phyloP scores from a whole-genome alignment of 192 early-diverging fungal genomes.

The Phlyctochytrium bullatum region DNA sequence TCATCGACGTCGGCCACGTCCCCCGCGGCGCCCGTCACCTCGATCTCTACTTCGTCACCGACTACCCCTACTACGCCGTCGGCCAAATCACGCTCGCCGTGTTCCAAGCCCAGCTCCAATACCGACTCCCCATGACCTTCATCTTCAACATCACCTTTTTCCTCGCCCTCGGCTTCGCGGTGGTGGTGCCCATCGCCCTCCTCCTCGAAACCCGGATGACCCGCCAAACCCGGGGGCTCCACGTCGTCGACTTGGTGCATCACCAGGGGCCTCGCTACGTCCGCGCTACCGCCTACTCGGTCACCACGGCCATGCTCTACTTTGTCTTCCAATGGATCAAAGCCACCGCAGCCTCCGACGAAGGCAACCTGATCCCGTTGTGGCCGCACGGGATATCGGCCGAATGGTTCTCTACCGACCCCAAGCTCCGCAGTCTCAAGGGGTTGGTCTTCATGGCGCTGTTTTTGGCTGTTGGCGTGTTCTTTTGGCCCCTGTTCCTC shows the following conservation, averaged over 20 bases:
- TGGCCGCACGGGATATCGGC: neutral
- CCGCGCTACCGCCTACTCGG: neutral
- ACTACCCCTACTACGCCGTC: slow-evolving; percentile 1
- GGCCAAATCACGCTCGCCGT: neutral
- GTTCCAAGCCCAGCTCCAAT: neutral
- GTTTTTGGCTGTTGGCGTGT: slow-evolving; percentile 2
- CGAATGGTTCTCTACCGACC: neutral
- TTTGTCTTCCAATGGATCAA: slow-evolving; percentile 6
- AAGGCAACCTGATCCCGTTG: neutral
- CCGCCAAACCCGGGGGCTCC: neutral
- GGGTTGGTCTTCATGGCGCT: neutral
- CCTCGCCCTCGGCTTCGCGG: neutral
- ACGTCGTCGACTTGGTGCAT: slow-evolving; percentile 9
- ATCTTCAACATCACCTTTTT: neutral
- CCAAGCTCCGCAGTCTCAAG: neutral
- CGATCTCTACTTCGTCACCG: slow-evolving; percentile 1
- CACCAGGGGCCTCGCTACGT: slow-evolving; percentile 4
- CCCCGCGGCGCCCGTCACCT: neutral
- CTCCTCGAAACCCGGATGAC: neutral
- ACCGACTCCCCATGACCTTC: neutral
- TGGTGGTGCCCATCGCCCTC: neutral
- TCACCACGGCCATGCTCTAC: neutral
- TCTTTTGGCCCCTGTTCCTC: slow-evolving; percentile 13
- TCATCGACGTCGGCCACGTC: too few relatives aligned
- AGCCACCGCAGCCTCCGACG: neutral